phyloP scores from a whole-genome alignment of 202 grass and related monocot genomes.

The Eragrostis tef region DNA sequence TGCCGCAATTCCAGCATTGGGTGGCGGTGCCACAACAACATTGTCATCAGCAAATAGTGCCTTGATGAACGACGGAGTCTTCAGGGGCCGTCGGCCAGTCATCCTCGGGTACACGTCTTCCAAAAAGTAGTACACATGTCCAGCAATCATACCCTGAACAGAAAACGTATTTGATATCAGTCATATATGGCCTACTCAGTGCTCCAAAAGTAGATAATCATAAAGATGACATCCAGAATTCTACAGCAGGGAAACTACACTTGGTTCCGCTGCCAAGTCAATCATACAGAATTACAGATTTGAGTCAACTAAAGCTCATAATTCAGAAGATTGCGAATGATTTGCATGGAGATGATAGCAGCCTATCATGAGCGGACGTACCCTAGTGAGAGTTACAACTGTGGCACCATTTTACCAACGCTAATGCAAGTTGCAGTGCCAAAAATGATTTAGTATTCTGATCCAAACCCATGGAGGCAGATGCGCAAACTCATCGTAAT shows the following conservation, averaged over 20 bases:
- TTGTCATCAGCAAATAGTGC: slow-evolving; percentile 84
- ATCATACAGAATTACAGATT: neutral
- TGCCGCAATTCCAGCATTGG: slow-evolving; percentile 53
- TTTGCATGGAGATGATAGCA: slow-evolving; percentile 24
- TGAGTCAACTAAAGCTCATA: slow-evolving; percentile 1
- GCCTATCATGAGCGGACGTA: neutral
- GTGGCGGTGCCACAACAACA: slow-evolving; percentile 69
- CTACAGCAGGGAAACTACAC: neutral
- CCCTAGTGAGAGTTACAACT: slow-evolving; percentile 8
- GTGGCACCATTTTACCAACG: neutral
- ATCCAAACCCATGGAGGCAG: neutral
- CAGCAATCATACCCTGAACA: slow-evolving; percentile 94
- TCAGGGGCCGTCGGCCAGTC: slow-evolving; percentile 79
- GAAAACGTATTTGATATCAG: neutral
- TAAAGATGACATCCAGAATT: neutral
- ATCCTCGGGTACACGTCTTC: slow-evolving; percentile 93
- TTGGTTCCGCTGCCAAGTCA: neutral
- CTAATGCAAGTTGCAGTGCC: neutral
- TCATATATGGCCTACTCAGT: neutral
- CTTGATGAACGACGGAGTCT: slow-evolving; percentile 87
- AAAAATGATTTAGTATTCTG: neutral
- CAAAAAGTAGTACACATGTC: slow-evolving; percentile 94
- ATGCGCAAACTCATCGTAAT: neutral
- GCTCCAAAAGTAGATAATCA: neutral
- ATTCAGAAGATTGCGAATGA: neutral